Conservation (phyloP, 164 flowering plant species). For the Berberis thunbergii region DNA sequence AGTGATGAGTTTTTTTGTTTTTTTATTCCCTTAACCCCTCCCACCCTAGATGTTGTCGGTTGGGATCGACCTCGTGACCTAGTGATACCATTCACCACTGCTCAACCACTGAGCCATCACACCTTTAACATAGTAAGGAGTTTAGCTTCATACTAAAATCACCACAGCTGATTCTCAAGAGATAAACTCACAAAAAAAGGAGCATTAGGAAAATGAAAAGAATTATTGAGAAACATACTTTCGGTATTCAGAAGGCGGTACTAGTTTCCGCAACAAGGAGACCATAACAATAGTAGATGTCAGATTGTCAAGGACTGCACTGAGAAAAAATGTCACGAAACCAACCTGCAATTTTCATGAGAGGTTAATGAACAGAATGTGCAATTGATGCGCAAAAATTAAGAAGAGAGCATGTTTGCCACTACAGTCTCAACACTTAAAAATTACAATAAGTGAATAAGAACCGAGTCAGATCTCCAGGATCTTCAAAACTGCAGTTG, state of each 20-base stretch:
- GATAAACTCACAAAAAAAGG: not conserved
- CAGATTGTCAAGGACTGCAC: constrained; percentile 91
- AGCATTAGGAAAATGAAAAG: not conserved
- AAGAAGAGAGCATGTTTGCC: not conserved
- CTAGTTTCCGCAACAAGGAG: constrained; percentile 82
- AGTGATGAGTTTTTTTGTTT: too few relatives aligned
- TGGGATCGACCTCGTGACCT: too few relatives aligned
- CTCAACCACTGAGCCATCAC: too few relatives aligned
- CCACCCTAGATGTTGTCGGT: too few relatives aligned
- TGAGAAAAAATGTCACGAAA: constrained; percentile 87
- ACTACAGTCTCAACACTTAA: not conserved
- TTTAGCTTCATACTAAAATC: too few relatives aligned
- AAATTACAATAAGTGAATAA: not conserved
- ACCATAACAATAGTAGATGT: constrained; percentile 98
- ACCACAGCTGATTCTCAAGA: not conserved
- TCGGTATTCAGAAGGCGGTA: constrained; percentile 90
- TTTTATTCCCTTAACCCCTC: too few relatives aligned
- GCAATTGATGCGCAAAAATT: not conserved
- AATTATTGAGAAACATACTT: constrained; percentile 45
- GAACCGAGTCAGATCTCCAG: too few relatives aligned
- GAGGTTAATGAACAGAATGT: not conserved
- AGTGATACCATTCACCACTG: too few relatives aligned
- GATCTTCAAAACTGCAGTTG: too few relatives aligned
- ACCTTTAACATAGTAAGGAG: too few relatives aligned
- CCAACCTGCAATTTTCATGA: constrained; percentile 59